Conservation (phyloP, 768 basidiomycete genomes). For the Phlebiopsis gigantea region DNA sequence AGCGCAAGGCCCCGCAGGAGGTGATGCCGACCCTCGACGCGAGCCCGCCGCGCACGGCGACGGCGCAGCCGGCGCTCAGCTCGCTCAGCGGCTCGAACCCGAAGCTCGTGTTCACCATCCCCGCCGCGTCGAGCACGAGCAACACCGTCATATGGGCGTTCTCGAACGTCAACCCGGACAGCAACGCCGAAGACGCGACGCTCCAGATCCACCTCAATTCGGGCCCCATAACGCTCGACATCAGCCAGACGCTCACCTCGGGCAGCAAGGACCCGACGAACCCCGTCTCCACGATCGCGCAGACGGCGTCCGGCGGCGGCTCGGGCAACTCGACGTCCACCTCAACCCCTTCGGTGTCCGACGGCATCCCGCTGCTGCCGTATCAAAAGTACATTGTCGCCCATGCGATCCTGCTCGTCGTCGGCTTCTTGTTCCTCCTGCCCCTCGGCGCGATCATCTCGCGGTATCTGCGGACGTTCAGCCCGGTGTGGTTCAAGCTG, state of each 20-base stretch:
- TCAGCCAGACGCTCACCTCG: constrained; percentile 34
- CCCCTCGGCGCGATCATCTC: constrained; percentile 54
- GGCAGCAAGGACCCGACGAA: constrained; percentile 9
- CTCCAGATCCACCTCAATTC: constrained; percentile 43
- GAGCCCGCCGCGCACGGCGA: constrained; percentile 48
- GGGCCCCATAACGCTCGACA: constrained; percentile 40
- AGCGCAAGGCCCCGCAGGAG: constrained; percentile 48
- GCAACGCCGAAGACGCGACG: constrained; percentile 37
- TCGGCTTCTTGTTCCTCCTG: constrained; percentile 52
- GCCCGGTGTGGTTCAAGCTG: constrained; percentile 32
- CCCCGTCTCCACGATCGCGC: constrained; percentile 14
- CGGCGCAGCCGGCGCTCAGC: constrained; percentile 26
- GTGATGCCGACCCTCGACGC: constrained; percentile 52
- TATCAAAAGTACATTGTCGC: constrained; percentile 45
- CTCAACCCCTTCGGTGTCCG: neutral
- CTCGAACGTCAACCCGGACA: constrained; percentile 42
- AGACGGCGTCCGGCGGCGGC: constrained; percentile 15
- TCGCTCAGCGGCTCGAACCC: constrained; percentile 37
- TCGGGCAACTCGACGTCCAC: neutral
- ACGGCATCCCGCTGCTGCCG: constrained; percentile 31
- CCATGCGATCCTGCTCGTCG: constrained; percentile 48
- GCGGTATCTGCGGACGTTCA: constrained; percentile 49
- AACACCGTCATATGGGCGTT: constrained; percentile 56
- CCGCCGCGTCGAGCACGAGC: constrained; percentile 38
- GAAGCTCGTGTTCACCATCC: constrained; percentile 45